Conservation (phyloP, 2,329 filamentous ascomycete genomes). For the Trichoderma harzianum region DNA sequence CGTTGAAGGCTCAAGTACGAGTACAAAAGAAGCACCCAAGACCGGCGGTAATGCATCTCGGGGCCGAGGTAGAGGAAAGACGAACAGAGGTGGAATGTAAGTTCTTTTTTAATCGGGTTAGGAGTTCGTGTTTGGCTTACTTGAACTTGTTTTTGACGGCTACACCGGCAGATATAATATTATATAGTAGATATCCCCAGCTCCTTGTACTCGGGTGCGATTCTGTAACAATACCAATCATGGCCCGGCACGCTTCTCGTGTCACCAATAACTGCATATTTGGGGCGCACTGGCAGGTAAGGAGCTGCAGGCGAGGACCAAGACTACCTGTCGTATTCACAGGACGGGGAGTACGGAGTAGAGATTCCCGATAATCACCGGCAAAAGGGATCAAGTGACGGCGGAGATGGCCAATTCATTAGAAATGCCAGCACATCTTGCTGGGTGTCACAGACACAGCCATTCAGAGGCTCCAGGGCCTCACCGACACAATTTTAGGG, state of each 20-base stretch:
- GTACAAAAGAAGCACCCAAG: constrained; percentile 12
- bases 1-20: constrained; percentile 19
- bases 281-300: background rate
- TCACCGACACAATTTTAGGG: constrained; percentile 12
- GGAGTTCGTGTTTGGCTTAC: background rate
- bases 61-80: constrained; percentile 18
- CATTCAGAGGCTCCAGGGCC: constrained; percentile 4
- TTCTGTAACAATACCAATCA: background rate
- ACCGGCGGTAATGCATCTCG: constrained; percentile 13
- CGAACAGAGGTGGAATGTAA: constrained; percentile 3
- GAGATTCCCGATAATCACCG: background rate
- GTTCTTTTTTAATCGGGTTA: background rate
- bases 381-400: background rate
- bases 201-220: background rate
- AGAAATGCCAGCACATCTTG: constrained; percentile 10
- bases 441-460: background rate
- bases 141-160: background rate
- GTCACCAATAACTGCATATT: background rate
- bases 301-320: background rate
- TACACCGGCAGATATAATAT: background rate
- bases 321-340: background rate
- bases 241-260: background rate
- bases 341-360: background rate
- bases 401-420: constrained; percentile 2
- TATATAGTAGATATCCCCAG: background rate